These are phyloP conservation scores for Sporothrix pallida DNA, from an alignment of 2,329 filamentous ascomycete genomes.

Conservation along the genomic window DNA sequence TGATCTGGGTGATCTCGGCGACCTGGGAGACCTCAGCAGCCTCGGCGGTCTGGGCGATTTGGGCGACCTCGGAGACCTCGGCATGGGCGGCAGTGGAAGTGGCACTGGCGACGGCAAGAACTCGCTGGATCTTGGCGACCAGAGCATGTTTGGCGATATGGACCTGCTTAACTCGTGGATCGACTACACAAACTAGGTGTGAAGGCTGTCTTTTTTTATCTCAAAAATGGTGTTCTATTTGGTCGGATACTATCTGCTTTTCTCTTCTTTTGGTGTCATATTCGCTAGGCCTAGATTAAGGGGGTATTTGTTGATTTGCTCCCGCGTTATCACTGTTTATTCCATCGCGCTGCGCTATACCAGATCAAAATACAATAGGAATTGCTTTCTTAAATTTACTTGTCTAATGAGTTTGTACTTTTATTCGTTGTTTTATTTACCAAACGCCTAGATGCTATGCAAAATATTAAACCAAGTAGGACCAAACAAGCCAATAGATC, in stretches of 20 bases:
- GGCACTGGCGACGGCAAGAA: slow-evolving; percentile 21
- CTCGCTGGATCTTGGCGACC: slow-evolving; percentile 36
- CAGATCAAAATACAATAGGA: background rate
- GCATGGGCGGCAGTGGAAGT: slow-evolving; percentile 26
- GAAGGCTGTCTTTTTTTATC: background rate
- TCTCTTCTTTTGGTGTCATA: background rate
- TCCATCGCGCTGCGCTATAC: background rate
- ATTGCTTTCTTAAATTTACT: background rate
- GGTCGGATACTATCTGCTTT: background rate
- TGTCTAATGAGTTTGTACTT: background rate
- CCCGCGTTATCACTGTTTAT: background rate
- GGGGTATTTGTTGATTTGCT: background rate
- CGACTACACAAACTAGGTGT: slow-evolving; percentile 31
- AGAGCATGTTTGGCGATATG: slow-evolving; percentile 40
- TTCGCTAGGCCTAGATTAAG: background rate
- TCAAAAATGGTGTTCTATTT: background rate
- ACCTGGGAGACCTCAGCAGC: slow-evolving; percentile 32
- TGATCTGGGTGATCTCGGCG: slow-evolving; percentile 36
- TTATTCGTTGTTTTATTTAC: background rate
- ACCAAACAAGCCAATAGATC: background rate
- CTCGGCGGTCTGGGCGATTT: slow-evolving; percentile 33
- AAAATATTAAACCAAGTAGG: background rate
- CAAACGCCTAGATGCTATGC: slow-evolving; percentile 28
- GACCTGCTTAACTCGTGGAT: slow-evolving; percentile 40
- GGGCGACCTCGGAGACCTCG: slow-evolving; percentile 33